These are phyloP conservation scores for Rhododendron griersonianum DNA, from an alignment of 148 eudicot genomes.

Conservation along the genomic window DNA sequence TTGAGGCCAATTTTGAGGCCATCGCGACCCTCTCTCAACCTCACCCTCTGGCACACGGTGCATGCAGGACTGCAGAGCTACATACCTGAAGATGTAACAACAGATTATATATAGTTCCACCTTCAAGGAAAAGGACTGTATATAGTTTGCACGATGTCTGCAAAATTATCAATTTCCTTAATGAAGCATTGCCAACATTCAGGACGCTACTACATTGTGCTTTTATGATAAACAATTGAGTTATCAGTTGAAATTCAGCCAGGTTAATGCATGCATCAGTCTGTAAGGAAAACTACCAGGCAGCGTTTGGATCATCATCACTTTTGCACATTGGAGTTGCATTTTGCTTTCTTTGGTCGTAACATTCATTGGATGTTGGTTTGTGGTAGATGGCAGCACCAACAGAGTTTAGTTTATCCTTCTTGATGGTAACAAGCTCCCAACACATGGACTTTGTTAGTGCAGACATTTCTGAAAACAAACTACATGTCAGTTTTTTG, in stretches of 20 bases:
- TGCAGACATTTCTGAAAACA: conserved; percentile 46
- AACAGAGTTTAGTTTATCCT: conserved; percentile 46
- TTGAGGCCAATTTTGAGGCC: conserved; percentile 62
- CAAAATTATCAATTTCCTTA: neutral
- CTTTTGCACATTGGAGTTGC: conserved; percentile 44
- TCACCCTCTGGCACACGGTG: conserved; percentile 51
- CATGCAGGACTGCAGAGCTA: conserved; percentile 57
- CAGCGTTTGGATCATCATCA: conserved; percentile 50
- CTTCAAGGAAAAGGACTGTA: neutral
- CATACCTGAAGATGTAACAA: conserved; percentile 36
- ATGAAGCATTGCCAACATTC: neutral
- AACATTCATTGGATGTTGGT: conserved; percentile 69
- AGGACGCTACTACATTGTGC: neutral
- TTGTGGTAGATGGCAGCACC: conserved; percentile 60
- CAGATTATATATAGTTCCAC: neutral
- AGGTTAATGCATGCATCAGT: neutral
- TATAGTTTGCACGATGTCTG: neutral
- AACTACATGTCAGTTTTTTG: neutral
- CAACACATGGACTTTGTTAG: conserved; percentile 67
- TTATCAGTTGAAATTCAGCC: neutral
- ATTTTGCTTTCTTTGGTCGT: conserved; percentile 39
- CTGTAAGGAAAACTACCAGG: conserved; percentile 36
- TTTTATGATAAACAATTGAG: neutral
- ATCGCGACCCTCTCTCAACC: conserved; percentile 53
- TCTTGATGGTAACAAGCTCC: conserved; percentile 47